Base-by-base conservation (phyloP, 148 eudicot species). In the Mesembryanthemum crystallinum region DNA sequence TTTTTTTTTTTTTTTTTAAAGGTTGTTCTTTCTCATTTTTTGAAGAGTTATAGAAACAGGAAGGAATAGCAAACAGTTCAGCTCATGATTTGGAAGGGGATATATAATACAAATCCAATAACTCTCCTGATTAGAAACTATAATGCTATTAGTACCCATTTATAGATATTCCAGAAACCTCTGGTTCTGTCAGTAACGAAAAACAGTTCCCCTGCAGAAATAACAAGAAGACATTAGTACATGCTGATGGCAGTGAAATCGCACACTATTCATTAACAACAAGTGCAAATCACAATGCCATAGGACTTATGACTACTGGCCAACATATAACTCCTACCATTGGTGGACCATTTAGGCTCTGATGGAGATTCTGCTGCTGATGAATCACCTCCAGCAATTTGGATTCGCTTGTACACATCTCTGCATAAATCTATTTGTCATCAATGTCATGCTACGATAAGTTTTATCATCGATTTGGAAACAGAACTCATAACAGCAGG, bases 101-200 rank as follows among this genome's bases (percentile, higher is more conserved):
- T 47, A 15, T 13, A 54, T 20, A 21, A 54, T 54, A 15, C 18
- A 54, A 15, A 52, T 13, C 5, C 57, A 20, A 15, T n/a, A 17
- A 52, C 1, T 52, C 5, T 20, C 57, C 7, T 52, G 14, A 47
- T 54, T 9, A 21, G 59, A 57, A 18, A 23, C 7, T 25, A 23
- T 57, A 17, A 2, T 4, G 17, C 21, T 15, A 57, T 8, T 21
- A 57, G n/a, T 57, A 57, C 92, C 95, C 95, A 90, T 90, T 79
- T 90, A 80, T 90, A 80, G 67, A 90, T 83, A 77, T 88, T 90
- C 95, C 95, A 90, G 71, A 88, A 90, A 63, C 95, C 95, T 69
- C 71, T 87, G 35, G 78, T 83, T 77, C 95, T 87, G 75, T 90
- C 95, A n/a, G 87, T 88, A 79, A 90, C 69, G 79, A 90, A 91